phyloP scores from a whole-genome alignment of 352 stramenopile species.

The Phytophthora tentaculata region DNA sequence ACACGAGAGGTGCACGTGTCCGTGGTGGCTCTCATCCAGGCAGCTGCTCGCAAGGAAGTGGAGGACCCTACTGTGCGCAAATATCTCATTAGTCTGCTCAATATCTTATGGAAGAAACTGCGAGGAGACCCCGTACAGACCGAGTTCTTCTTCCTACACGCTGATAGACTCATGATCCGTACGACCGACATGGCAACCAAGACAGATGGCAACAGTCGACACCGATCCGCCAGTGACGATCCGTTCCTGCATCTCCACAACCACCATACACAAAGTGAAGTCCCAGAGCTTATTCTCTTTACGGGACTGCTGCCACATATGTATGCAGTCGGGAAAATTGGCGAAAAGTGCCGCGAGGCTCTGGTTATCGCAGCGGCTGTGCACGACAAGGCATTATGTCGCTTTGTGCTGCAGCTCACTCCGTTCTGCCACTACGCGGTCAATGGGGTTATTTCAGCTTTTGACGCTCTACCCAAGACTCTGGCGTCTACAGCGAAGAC shows the following conservation, averaged over 20 bases:
- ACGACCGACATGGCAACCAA: conserved; percentile 41
- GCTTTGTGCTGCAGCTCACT: conserved; percentile 86
- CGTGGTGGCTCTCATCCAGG: conserved; percentile 82
- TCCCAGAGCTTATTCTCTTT: conserved; percentile 85
- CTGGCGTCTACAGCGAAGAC: conserved; percentile 42
- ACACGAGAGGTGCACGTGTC: conserved; percentile 84
- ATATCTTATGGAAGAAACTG: conserved; percentile 89
- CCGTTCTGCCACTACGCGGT: conserved; percentile 90
- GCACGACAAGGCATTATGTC: conserved; percentile 77
- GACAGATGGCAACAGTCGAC: neutral
- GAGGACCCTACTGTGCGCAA: conserved; percentile 86
- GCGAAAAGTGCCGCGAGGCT: conserved; percentile 84
- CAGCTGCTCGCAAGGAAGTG: conserved; percentile 79
- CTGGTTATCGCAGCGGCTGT: conserved; percentile 81
- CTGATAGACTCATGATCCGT: conserved; percentile 59
- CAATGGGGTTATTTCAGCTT: conserved; percentile 84
- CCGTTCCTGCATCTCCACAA: conserved; percentile 45
- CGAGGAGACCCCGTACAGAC: conserved; percentile 84
- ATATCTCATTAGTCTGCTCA: conserved; percentile 82
- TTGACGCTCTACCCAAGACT: conserved; percentile 79
- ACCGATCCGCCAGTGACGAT: conserved; percentile 28
- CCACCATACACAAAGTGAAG: conserved; percentile 51
- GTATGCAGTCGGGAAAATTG: conserved; percentile 80
- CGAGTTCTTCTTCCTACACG: conserved; percentile 88
- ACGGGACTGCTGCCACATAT: conserved; percentile 86